Evolutionary conservation across 768 basidiomycete species (phyloP).

Genomic region (Leccinellum albellum): DNA sequence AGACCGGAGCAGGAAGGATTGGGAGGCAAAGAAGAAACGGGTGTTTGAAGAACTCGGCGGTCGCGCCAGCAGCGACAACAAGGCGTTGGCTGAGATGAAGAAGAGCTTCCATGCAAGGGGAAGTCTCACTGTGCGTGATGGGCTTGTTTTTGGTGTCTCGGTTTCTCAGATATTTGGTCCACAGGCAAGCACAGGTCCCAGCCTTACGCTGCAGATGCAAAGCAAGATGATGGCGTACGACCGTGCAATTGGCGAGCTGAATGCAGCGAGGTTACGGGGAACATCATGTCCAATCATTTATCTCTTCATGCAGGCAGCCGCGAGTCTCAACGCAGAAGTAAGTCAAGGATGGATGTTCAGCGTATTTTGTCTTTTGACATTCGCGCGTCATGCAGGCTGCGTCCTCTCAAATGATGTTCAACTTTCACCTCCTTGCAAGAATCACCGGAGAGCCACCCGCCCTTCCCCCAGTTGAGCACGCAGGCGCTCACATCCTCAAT

Average conservation of each 20-base stretch:
- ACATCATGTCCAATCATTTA: conserved; percentile 76
- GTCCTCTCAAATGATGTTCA: conserved; percentile 60
- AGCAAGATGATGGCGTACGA: conserved; percentile 96
- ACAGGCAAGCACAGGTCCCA: conserved; percentile 48
- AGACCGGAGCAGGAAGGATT: conserved; percentile 70
- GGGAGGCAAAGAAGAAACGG: conserved; percentile 87
- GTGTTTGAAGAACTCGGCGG: conserved; percentile 89
- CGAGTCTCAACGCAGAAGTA: conserved; percentile 57
- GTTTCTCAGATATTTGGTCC: conserved; percentile 5
- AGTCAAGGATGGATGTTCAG: background rate
- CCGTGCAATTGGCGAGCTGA: conserved; percentile 73
- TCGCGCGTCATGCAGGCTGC: conserved; percentile 36
- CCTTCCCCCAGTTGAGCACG: conserved; percentile 72
- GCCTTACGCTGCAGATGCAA: conserved; percentile 75
- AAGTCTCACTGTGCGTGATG: conserved; percentile 44
- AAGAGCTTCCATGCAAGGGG: conserved; percentile 59
- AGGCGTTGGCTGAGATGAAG: conserved; percentile 55
- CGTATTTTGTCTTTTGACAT: conserved; percentile 1
- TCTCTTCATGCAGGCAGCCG: conserved; percentile 63
- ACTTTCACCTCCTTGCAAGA: conserved; percentile 70
- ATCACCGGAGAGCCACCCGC: conserved; percentile 75
- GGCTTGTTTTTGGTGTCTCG: background rate
- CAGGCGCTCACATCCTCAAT: conserved; percentile 78
- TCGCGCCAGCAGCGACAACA: conserved; percentile 52
- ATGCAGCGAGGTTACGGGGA: conserved; percentile 65